Evolutionary conservation across 2,329 filamentous ascomycete species (phyloP).

Genomic region (Aspergillus arachidicola): DNA sequence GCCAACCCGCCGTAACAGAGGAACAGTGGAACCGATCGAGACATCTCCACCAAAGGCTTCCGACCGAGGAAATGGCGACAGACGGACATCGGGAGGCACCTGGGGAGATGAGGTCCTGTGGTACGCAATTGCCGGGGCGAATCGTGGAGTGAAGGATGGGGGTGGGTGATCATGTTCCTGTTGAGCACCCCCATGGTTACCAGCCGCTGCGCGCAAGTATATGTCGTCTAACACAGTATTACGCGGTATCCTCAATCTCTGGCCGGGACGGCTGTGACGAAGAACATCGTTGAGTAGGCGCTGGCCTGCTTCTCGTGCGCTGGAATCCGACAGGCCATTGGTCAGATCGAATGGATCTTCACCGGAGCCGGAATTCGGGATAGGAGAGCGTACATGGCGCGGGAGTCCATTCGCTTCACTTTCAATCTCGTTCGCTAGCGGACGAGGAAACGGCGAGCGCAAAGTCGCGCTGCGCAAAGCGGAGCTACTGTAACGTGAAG

Average conservation of each 20-base stretch:
- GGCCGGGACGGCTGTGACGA: slow-evolving; percentile 36
- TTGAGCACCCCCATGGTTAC: slow-evolving; percentile 19
- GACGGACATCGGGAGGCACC: slow-evolving; percentile 23
- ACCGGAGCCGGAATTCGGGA: slow-evolving; percentile 27
- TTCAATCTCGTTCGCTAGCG: slow-evolving; percentile 34
- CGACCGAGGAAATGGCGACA: slow-evolving; percentile 28
- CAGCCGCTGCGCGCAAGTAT: slow-evolving; percentile 25
- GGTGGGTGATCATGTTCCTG: slow-evolving; percentile 17
- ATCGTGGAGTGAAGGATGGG: slow-evolving; percentile 44
- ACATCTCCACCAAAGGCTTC: slow-evolving; percentile 25
- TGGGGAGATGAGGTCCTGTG: slow-evolving; percentile 28
- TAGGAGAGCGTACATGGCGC: slow-evolving; percentile 29
- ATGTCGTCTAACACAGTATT: slow-evolving; percentile 35
- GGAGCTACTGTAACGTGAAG: slow-evolving; percentile 29
- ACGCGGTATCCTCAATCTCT: slow-evolving; percentile 39
- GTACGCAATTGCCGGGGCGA: slow-evolving; percentile 46
- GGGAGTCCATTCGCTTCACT: slow-evolving; percentile 28
- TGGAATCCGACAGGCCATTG: slow-evolving; percentile 22
- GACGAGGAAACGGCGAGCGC: slow-evolving; percentile 33
- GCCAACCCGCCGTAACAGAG: slow-evolving; percentile 37
- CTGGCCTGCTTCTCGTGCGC: slow-evolving; percentile 37
- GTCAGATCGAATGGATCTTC: slow-evolving; percentile 35
- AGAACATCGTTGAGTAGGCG: slow-evolving; percentile 37
- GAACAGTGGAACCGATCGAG: slow-evolving; percentile 24
- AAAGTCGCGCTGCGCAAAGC: slow-evolving; percentile 32